Percentiles rank a stretch among this genome's conserved stretches.
Evolutionary conservation across 2,329 filamentous ascomycete genomes (phyloP).

Genomic region (Alternaria ventricosa): DNA sequence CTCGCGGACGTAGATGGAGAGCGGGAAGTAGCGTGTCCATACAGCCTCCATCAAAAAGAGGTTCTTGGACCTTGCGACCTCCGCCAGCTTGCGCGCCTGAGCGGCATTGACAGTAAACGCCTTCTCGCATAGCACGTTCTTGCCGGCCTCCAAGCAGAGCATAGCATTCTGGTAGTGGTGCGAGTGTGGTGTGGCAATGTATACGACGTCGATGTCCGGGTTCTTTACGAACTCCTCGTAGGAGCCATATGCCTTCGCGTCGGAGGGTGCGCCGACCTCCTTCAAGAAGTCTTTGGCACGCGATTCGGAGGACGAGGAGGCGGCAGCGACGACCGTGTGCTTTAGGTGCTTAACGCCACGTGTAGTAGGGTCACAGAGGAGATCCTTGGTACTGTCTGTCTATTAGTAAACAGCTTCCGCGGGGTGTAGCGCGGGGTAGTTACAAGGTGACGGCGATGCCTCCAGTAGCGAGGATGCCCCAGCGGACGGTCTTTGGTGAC

Average conservation of each 20-base stretch:
- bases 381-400: slow-evolving; percentile 66
- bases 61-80: slow-evolving; percentile 73
- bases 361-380: slow-evolving; percentile 73
- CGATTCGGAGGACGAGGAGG: slow-evolving; percentile 75
- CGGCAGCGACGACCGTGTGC: slow-evolving; percentile 79
- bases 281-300: slow-evolving; percentile 76
- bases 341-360: slow-evolving; percentile 75
- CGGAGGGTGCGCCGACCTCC: slow-evolving; percentile 70
- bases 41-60: slow-evolving; percentile 66
- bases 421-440: slow-evolving; percentile 27
- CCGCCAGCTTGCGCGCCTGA: slow-evolving; percentile 75
- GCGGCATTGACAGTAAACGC: slow-evolving; percentile 83
- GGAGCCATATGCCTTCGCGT: slow-evolving; percentile 76
- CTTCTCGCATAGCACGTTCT: slow-evolving; percentile 91
- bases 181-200: slow-evolving; percentile 88
- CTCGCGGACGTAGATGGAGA: slow-evolving; percentile 77
- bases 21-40: slow-evolving; percentile 88
- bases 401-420: slow-evolving; percentile 14
- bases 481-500: slow-evolving; percentile 48
- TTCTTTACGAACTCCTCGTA: slow-evolving; percentile 84
- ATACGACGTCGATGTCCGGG: slow-evolving; percentile 81
- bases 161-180: slow-evolving; percentile 92
- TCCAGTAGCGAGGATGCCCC: slow-evolving; percentile 58
- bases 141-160: slow-evolving; percentile 82
- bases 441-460: slow-evolving; percentile 56